Evolutionary conservation across 495 filamentous ascomycete genomes (phyloP), one percentile per base, ranked within the genome.

Genomic region (Penicillium odoratum): DNA sequence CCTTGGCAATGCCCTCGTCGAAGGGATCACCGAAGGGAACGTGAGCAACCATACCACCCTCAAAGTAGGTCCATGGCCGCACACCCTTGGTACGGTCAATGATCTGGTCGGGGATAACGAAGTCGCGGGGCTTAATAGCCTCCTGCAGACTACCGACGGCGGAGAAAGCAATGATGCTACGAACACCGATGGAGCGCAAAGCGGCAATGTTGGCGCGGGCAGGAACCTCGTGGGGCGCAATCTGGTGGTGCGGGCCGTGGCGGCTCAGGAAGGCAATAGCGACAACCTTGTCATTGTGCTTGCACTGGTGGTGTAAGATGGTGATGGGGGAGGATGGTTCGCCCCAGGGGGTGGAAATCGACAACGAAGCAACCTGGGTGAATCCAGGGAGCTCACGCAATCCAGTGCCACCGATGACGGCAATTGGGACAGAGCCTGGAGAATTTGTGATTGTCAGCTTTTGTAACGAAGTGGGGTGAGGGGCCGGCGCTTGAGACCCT

Each of bases 51-150:
- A 96, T 83, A 28, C 94, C 94, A 49, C 83, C 85, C 75, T 96
- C 94, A 72, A 98, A 99, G 78, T 93, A 99, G 6, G 94, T 98
- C 70, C 90, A 96, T 4, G 94, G 91, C 5, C 90, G 82, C 53
- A 92, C 79, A 28, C 94, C 94, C 81, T 96, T 97, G 62, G 94
- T 99, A 59, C 94, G 91, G 75, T 99, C 94, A 73, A 98, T 96
- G 71, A 98, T 84, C 79, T 97, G 94, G 73, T 96, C 91, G 15
- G 92, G 93, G 13, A 99, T 81, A 36, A 97, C 89, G 70, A 99
- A 99, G 76, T 99, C 95, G 66, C 93, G 87, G 48, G 94, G 94
- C 74, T 86, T 87, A 71, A 99, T 93, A 63, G 90, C 83, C 75
- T 96, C 93, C 66, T 86, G 88, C 66, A 99, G 79, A 69, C 88